These are phyloP conservation scores for Actinomortierella wolfii DNA, from an alignment of 371 early-diverging fungal genomes.

Conservation along the genomic window DNA sequence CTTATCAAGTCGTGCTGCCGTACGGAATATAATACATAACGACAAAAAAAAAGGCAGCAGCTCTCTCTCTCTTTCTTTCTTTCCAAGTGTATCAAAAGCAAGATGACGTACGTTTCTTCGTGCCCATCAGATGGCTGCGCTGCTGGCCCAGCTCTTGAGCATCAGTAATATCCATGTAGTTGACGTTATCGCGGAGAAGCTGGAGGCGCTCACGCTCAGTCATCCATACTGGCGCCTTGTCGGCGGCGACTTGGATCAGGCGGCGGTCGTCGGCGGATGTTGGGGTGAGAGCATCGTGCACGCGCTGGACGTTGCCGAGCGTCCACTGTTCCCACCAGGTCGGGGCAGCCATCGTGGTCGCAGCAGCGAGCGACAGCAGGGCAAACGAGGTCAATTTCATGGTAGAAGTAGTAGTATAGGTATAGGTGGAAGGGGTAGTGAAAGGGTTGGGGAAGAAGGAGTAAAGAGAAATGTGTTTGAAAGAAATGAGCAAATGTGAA, in stretches of 20 bases:
- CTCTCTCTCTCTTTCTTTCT: too few relatives aligned
- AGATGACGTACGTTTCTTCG: constrained; percentile 40
- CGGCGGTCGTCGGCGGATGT: constrained; percentile 18
- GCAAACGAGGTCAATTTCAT: constrained; percentile 37
- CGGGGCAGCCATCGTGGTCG: constrained; percentile 38
- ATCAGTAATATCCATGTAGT: constrained; percentile 92
- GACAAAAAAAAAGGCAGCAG: too few relatives aligned
- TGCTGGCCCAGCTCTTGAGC: constrained; percentile 33
- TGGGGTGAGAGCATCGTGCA: background rate
- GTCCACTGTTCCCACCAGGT: constrained; percentile 46
- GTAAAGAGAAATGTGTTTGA: background rate
- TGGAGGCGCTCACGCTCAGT: constrained; percentile 64
- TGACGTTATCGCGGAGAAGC: constrained; percentile 66
- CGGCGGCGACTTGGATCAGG: constrained; percentile 49
- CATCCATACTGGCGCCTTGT: constrained; percentile 67
- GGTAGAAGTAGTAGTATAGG: too few relatives aligned
- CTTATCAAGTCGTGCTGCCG: too few relatives aligned
- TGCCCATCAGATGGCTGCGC: constrained; percentile 6
- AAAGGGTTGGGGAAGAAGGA: constrained; percentile 1
- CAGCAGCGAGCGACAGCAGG: constrained; percentile 37
- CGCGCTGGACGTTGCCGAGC: constrained; percentile 10
- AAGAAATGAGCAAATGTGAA: background rate
- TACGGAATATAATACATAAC: too few relatives aligned
- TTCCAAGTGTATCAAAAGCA: too few relatives aligned
- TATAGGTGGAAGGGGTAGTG: background rate